Percentiles rank a stretch among this genome's conserved stretches.
These are phyloP conservation scores for Anastatica hierochuntica DNA, from an alignment of 345 rosid genomes.

Conservation along the genomic window DNA sequence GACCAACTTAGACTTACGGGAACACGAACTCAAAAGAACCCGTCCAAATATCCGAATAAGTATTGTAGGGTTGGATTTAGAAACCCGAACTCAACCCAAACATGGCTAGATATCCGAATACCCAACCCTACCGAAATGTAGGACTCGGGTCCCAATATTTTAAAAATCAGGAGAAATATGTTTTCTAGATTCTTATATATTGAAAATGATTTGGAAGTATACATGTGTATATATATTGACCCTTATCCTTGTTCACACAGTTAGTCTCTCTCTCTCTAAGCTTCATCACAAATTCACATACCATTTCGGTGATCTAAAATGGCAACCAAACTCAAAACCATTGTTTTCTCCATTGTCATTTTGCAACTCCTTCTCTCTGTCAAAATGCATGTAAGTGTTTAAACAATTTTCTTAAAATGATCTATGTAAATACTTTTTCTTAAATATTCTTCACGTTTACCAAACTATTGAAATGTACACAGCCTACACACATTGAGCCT, in stretches of 20 bases:
- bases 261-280: not conserved
- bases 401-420: not conserved
- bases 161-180: constrained; percentile 5
- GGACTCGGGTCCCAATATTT: too few relatives aligned
- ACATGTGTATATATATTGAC: constrained; percentile 2
- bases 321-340: constrained; percentile 4
- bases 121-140: too few relatives aligned
- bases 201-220: not conserved
- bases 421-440: not conserved
- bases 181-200: not conserved
- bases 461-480: not conserved
- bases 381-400: constrained; percentile 22
- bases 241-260: not conserved
- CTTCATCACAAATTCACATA: constrained; percentile 16
- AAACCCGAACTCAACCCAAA: too few relatives aligned
- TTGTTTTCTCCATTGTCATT: constrained; percentile 17
- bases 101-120: too few relatives aligned
- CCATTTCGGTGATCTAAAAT: not conserved
- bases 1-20: too few relatives aligned
- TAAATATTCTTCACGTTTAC: not conserved
- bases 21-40: too few relatives aligned
- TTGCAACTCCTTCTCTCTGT: constrained; percentile 6
- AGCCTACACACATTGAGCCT: constrained; percentile 8
- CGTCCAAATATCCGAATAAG: too few relatives aligned
- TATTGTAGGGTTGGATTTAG: too few relatives aligned